Evolutionary conservation across 495 filamentous ascomycete genomes (phyloP).

Genomic region (Penicillium goetzii): DNA sequence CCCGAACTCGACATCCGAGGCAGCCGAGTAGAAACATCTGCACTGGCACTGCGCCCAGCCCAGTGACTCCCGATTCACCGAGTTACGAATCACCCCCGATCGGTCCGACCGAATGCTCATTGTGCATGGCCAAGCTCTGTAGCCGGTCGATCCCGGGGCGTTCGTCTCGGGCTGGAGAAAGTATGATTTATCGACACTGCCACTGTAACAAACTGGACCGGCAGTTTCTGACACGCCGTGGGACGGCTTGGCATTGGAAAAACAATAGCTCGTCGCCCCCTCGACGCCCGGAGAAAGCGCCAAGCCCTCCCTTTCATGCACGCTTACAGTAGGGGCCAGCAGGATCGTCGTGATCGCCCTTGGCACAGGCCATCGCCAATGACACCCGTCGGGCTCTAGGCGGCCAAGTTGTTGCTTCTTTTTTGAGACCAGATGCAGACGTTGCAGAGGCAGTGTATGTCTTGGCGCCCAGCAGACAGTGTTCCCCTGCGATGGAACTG

Average conservation of each 20-base stretch:
- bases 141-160: slow-evolving; percentile 26
- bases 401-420: slow-evolving; percentile 1
- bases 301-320: slow-evolving; percentile 26
- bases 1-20: neutral
- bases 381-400: slow-evolving; percentile 1
- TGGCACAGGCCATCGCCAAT: slow-evolving; percentile 30
- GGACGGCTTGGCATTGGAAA: slow-evolving; percentile 27
- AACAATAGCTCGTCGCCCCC: slow-evolving; percentile 19
- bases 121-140: slow-evolving; percentile 13
- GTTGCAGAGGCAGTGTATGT: slow-evolving; percentile 1
- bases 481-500: neutral
- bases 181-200: neutral
- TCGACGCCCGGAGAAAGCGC: slow-evolving; percentile 11
- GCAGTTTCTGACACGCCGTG: slow-evolving; percentile 15
- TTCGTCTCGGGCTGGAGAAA: neutral
- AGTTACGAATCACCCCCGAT: slow-evolving; percentile 2
- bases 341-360: slow-evolving; percentile 39
- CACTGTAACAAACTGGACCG: slow-evolving; percentile 2
- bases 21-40: neutral
- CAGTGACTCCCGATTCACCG: neutral
- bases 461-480: slow-evolving; percentile 16
- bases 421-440: slow-evolving; percentile 14
- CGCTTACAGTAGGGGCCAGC: slow-evolving; percentile 1
- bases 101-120: slow-evolving; percentile 1
- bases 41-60: neutral